Conservation (phyloP, 106 monocot genomes). For the Dendrobium catenatum region DNA sequence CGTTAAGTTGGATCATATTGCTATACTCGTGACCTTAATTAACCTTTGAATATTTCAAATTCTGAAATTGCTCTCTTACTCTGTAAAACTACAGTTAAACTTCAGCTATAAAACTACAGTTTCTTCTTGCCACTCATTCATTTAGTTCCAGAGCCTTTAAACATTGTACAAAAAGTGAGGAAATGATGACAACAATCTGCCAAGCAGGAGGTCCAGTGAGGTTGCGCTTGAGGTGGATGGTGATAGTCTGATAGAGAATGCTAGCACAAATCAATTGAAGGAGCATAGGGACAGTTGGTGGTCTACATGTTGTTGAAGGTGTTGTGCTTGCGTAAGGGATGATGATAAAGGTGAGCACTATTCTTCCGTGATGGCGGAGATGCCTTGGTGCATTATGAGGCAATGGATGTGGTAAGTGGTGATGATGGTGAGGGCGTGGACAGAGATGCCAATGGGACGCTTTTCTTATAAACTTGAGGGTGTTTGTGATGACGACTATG, state of each 20-base stretch:
- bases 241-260: not conserved
- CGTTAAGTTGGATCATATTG: not conserved
- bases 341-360: not conserved
- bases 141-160: not conserved
- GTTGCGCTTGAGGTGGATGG: not conserved
- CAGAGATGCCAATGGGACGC: not conserved
- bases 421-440: not conserved
- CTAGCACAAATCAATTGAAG: not conserved
- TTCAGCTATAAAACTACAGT: not conserved
- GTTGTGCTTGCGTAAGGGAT: not conserved
- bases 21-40: not conserved
- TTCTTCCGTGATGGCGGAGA: not conserved
- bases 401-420: not conserved
- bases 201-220: not conserved
- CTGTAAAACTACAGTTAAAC: not conserved
- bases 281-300: not conserved
- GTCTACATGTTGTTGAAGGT: not conserved
- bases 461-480: not conserved
- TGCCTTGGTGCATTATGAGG: not conserved
- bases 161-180: not conserved
- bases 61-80: not conserved
- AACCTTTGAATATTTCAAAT: not conserved
- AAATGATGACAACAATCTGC: not conserved
- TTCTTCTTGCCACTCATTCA: not conserved
- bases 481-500: not conserved